These are phyloP conservation scores for Hericium rajendrae DNA, from an alignment of 768 basidiomycete genomes.

Conservation along the genomic window DNA sequence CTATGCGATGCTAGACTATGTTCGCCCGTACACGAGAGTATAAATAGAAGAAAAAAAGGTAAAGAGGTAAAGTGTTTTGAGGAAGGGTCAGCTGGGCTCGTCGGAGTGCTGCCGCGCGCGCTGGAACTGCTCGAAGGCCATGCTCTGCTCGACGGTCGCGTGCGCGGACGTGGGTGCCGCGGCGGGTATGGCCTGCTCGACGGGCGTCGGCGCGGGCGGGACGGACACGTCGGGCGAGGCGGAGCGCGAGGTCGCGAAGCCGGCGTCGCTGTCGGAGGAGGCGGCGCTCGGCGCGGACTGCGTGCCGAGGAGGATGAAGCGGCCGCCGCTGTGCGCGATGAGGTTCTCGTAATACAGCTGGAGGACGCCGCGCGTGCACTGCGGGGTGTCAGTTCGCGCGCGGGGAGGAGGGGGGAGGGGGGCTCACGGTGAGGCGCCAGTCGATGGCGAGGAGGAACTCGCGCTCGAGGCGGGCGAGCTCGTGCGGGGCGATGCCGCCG, in stretches of 20 bases:
- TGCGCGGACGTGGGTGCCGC: constrained; percentile 28
- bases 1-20: no score
- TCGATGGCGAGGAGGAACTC: constrained; percentile 89
- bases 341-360: constrained; percentile 94
- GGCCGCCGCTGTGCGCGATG: constrained; percentile 65
- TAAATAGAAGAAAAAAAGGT: no score
- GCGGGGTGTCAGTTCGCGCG: constrained; percentile 14
- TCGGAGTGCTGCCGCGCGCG: constrained; percentile 7
- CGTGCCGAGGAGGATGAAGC: constrained; percentile 40
- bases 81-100: no score
- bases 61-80: no score
- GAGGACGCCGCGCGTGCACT: constrained; percentile 87
- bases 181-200: constrained; percentile 29
- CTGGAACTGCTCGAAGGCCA: constrained; percentile 64
- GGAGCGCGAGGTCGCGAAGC: constrained; percentile 11
- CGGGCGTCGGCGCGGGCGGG: constrained; percentile 12
- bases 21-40: no score
- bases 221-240: constrained; percentile 33
- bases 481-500: constrained; percentile 84
- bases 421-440: constrained; percentile 87
- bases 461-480: constrained; percentile 90
- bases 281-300: constrained; percentile 19
- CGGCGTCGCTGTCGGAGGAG: constrained; percentile 34
- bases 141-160: constrained; percentile 71
- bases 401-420: constrained; percentile 4